Evolutionary conservation across 1,284 basidiomycete genomes (phyloP).

Genomic region (Chalciporus sp.): DNA sequence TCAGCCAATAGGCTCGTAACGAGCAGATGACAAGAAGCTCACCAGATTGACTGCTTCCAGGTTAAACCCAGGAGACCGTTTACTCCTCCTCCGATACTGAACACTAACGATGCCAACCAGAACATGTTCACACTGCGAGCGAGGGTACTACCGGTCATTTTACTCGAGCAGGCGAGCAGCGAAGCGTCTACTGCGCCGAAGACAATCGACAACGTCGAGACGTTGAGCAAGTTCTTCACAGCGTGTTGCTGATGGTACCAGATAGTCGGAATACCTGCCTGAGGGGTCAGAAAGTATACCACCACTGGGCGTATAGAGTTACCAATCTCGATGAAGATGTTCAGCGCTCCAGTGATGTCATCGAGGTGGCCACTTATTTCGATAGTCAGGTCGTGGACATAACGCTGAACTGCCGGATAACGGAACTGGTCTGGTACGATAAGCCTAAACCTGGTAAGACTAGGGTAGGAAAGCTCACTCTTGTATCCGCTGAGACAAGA

Average conservation of each 20-base stretch:
- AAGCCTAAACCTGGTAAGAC: conserved; percentile 1
- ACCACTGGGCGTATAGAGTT: conserved; percentile 6
- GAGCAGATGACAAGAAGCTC: conserved; percentile 20
- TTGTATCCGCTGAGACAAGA: conserved; percentile 32
- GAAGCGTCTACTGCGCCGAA: conserved; percentile 54
- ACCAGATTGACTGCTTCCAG: conserved; percentile 59
- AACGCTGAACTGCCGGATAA: conserved; percentile 47
- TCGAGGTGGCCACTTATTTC: conserved; percentile 51
- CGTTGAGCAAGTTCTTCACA: conserved; percentile 46
- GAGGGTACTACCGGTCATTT: conserved; percentile 19
- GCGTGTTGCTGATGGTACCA: conserved; percentile 54
- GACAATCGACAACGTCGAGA: conserved; percentile 55
- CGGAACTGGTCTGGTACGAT: conserved; percentile 42
- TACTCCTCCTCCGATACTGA: conserved; percentile 53
- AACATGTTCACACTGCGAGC: conserved; percentile 48
- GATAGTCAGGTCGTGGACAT: conserved; percentile 47
- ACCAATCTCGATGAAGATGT: conserved; percentile 50
- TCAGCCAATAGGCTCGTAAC: background rate
- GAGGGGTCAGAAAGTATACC: background rate
- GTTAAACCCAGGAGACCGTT: conserved; percentile 52
- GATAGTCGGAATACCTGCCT: conserved; percentile 51
- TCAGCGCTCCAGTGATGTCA: conserved; percentile 44
- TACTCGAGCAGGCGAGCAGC: conserved; percentile 46
- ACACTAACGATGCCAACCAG: conserved; percentile 55
- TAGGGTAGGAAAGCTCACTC: conserved; percentile 8